Conservation (phyloP, 2,329 filamentous ascomycete species). For the Boeremia lycopersici region DNA sequence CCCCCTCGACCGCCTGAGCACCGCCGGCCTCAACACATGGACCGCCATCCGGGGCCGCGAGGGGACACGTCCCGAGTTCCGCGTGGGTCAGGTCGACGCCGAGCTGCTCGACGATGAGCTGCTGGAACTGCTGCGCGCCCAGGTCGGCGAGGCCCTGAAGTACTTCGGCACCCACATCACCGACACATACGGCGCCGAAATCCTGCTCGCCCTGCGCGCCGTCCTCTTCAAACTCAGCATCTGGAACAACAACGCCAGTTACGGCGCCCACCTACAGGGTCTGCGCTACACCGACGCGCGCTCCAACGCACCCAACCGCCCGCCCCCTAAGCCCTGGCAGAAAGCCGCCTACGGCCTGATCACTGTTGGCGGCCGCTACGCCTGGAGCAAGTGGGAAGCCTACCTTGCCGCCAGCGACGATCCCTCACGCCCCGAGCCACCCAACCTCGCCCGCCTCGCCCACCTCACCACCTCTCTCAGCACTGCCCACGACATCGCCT, state of each 20-base stretch:
- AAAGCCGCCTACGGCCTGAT: constrained; percentile 83
- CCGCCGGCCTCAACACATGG: constrained; percentile 64
- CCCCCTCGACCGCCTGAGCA: constrained; percentile 65
- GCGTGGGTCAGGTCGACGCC: constrained; percentile 94
- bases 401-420: constrained; percentile 80
- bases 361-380: constrained; percentile 86
- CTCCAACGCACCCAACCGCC: constrained; percentile 57
- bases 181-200: constrained; percentile 88
- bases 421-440: constrained; percentile 62
- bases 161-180: constrained; percentile 79
- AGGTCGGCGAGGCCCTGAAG: constrained; percentile 86
- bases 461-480: constrained; percentile 71
- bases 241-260: constrained; percentile 95
- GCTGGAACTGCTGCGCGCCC: constrained; percentile 79
- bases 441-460: constrained; percentile 63
- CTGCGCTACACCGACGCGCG: constrained; percentile 88
- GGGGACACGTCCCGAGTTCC: constrained; percentile 82
- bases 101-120: constrained; percentile 95
- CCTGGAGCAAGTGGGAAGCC: constrained; percentile 90
- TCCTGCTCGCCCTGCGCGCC: constrained; percentile 75
- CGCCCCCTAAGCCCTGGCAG: constrained; percentile 78
- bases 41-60: constrained; percentile 73
- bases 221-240: constrained; percentile 92
- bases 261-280: constrained; percentile 91
- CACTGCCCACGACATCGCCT: constrained; percentile 78